Evolutionary conservation across 1,284 basidiomycete genomes (phyloP).

Genomic region (Cutaneotrichosporon daszewskae): DNA sequence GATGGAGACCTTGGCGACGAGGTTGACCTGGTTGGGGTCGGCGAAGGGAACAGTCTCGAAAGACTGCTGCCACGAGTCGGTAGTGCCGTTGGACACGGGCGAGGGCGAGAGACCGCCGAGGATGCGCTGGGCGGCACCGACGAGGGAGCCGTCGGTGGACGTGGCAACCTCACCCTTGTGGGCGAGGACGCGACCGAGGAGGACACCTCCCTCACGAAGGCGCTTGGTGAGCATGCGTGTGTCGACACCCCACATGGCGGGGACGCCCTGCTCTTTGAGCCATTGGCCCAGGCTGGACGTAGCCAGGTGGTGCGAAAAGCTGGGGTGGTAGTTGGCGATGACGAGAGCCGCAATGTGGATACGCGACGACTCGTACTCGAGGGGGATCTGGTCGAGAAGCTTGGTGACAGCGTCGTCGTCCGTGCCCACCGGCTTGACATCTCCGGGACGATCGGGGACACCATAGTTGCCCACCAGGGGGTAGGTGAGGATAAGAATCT

Average conservation of each 20-base stretch:
- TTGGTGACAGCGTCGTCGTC: constrained; percentile 41
- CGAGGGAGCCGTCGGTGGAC: constrained; percentile 32
- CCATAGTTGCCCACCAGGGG: constrained; percentile 98
- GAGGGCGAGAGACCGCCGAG: constrained; percentile 37
- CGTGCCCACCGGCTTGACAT: constrained; percentile 38
- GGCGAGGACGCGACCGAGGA: constrained; percentile 77
- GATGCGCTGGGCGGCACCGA: constrained; percentile 43
- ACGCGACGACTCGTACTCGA: constrained; percentile 86
- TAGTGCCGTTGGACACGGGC: constrained; percentile 13
- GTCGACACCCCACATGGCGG: constrained; percentile 94
- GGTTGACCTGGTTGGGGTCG: constrained; percentile 84
- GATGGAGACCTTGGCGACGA: constrained; percentile 84
- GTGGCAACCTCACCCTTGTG: constrained; percentile 40
- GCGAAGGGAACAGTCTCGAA: constrained; percentile 76
- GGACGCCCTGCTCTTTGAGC: constrained; percentile 92
- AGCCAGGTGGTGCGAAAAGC: constrained; percentile 94
- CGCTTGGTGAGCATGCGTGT: constrained; percentile 95
- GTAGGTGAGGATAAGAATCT: constrained; percentile 96
- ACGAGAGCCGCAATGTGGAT: constrained; percentile 91
- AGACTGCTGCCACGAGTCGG: constrained; percentile 66
- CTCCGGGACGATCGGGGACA: constrained; percentile 70
- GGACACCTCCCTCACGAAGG: constrained; percentile 87
- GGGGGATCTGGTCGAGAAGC: constrained; percentile 60
- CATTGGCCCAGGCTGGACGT: constrained; percentile 80
- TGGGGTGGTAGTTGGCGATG: constrained; percentile 88